Evolutionary conservation across 139 green algal genomes (phyloP), one percentile per base, ranked within the genome.

Genomic region (Astrephomene gubernaculifera): DNA sequence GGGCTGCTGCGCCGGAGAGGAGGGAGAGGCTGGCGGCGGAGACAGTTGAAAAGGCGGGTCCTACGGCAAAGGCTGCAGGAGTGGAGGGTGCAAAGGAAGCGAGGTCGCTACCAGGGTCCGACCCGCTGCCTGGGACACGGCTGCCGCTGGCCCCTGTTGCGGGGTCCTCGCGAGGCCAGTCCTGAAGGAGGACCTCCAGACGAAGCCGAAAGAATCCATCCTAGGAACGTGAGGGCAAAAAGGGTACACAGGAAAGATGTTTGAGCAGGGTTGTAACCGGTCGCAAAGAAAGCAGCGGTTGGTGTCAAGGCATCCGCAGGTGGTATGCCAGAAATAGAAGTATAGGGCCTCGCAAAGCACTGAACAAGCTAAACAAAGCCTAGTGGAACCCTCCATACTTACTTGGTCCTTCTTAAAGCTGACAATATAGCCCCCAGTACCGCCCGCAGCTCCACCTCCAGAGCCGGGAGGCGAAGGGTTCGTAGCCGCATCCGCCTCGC

Each of bases 341-440:
- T n/a, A n/a, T n/a, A n/a, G n/a, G n/a, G n/a, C n/a, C n/a, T n/a
- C n/a, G n/a, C n/a, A n/a, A n/a, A n/a, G n/a, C n/a, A n/a, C n/a
- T n/a, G n/a, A n/a, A n/a, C n/a, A n/a, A n/a, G n/a, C n/a, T n/a
- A n/a, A n/a, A n/a, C n/a, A n/a, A n/a, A n/a, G n/a, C n/a, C n/a
- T 60, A 27, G 21, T 17, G 52, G 17, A 60, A 21, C 21, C 17
- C 17, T 21, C 17, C 52, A 21, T 21, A 57, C 73, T 19, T 17
- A 84, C 78, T 63, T 75, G 78, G 63, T 84, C 78, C 43, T 74
- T 74, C n/a, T 84, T 84, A 44, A 84, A 84, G 43, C 63, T 67
- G 22, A 75, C 43, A 8, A 84, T 84, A 63, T 84, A 84, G 44
- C 78, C 78, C 0, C 61, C 41, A 24, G 19, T 65, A 24, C 57